Evolutionary conservation across 768 basidiomycete species (phyloP).

Genomic region (Lentinula aciculospora): DNA sequence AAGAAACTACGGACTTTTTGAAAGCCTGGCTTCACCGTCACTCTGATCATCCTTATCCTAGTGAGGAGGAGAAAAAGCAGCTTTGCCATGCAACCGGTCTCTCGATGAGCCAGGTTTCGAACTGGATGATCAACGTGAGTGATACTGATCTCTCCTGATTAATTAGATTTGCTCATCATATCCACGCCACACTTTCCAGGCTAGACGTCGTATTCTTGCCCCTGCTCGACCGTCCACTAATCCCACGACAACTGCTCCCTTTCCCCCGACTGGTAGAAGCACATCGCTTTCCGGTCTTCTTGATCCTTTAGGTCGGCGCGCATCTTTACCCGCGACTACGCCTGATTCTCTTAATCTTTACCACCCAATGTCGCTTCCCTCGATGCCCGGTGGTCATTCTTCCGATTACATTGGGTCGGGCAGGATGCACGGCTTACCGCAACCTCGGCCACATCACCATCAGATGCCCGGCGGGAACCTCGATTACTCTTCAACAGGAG

Average conservation of each 20-base stretch:
- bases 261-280: conserved; percentile 45
- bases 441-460: conserved; percentile 27
- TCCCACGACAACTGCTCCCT: conserved; percentile 75
- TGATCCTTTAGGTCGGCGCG: conserved; percentile 46
- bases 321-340: conserved; percentile 48
- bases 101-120: conserved; percentile 86
- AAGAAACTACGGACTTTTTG: conserved; percentile 86
- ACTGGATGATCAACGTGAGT: conserved; percentile 88
- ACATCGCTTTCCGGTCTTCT: conserved; percentile 35
- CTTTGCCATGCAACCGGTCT: conserved; percentile 81
- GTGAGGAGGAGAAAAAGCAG: conserved; percentile 88
- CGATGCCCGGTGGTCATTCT: conserved; percentile 32
- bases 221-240: conserved; percentile 74
- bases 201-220: conserved; percentile 76
- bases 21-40: conserved; percentile 87
- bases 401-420: conserved; percentile 23
- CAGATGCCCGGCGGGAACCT: conserved; percentile 31
- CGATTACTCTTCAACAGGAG: conserved; percentile 29
- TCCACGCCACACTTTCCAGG: conserved; percentile 33
- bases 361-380: conserved; percentile 74
- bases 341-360: conserved; percentile 71
- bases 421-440: conserved; percentile 6
- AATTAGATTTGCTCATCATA: conserved; percentile 8
- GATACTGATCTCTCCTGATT: conserved; percentile 14
- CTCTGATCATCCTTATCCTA: conserved; percentile 85